Percentiles rank a stretch among this genome's conserved stretches.
Conservation (phyloP, 2,329 filamentous ascomycete species). For the Elsinoe fawcettii region DNA sequence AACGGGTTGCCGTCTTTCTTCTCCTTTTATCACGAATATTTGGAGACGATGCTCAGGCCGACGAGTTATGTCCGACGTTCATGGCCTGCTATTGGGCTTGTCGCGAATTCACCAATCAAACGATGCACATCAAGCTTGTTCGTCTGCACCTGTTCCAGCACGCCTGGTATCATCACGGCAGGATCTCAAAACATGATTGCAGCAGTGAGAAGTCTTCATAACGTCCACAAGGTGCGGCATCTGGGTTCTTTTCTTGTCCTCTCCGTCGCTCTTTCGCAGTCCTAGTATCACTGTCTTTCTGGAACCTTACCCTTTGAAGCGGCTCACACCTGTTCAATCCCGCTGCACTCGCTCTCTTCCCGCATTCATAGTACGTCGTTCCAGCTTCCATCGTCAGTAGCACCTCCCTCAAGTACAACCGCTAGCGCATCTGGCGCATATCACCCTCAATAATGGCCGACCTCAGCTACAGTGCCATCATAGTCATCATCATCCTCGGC, state of each 20-base stretch:
- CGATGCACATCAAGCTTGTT: background rate
- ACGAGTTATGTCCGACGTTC: background rate
- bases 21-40: background rate
- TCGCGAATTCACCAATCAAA: background rate
- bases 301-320: too few species aligned
- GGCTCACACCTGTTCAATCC: too few species aligned
- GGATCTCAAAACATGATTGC: background rate
- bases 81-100: background rate
- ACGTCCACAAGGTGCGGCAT: background rate
- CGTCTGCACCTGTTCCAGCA: background rate
- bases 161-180: background rate
- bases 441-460: conserved; percentile 1
- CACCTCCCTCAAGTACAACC: too few species aligned
- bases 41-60: background rate
- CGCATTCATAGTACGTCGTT: too few species aligned
- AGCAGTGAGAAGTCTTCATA: background rate
- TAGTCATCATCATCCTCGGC: conserved; percentile 4
- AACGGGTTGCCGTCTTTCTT: background rate
- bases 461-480: conserved; percentile 8
- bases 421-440: too few species aligned
- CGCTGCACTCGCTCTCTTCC: too few species aligned
- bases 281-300: background rate
- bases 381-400: too few species aligned
- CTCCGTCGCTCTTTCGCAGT: too few species aligned
- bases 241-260: background rate